Percentiles rank a stretch among this genome's conserved stretches.
Conservation (phyloP, 306 rosid species). For the Calophaca sinica region DNA sequence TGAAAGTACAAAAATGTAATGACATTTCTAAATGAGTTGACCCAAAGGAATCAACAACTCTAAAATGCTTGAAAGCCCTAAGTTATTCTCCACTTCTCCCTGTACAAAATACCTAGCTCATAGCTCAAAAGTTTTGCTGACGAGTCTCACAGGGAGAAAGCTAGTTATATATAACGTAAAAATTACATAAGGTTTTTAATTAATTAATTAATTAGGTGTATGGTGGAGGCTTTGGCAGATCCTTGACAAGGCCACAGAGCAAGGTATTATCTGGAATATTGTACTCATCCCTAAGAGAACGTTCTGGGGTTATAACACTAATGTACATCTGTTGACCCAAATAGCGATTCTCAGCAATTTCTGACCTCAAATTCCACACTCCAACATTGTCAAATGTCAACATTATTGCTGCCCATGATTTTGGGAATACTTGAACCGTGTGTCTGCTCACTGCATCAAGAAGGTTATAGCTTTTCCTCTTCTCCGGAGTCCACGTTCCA, state of each 20-base stretch:
- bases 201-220: not conserved
- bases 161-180: not conserved
- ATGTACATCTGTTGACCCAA: constrained; percentile 73
- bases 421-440: constrained; percentile 76
- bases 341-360: constrained; percentile 65
- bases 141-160: not conserved
- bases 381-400: constrained; percentile 70
- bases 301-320: constrained; percentile 53
- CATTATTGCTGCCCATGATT: constrained; percentile 72
- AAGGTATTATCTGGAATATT: constrained; percentile 51
- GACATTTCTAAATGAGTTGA: no score
- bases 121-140: not conserved
- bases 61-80: no score
- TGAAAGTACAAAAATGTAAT: no score
- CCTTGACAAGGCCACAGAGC: constrained; percentile 58
- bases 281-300: constrained; percentile 75
- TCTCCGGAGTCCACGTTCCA: constrained; percentile 75
- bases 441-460: constrained; percentile 81
- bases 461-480: constrained; percentile 65
- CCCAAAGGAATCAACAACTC: no score
- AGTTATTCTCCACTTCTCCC: no score
- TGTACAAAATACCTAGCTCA: constrained; percentile 9
- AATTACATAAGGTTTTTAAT: no score
- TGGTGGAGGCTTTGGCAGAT: constrained; percentile 57
- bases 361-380: constrained; percentile 75